These are phyloP conservation scores for Notholithocarpus densiflorus DNA, from an alignment of 306 rosid species.

Conservation along the genomic window DNA sequence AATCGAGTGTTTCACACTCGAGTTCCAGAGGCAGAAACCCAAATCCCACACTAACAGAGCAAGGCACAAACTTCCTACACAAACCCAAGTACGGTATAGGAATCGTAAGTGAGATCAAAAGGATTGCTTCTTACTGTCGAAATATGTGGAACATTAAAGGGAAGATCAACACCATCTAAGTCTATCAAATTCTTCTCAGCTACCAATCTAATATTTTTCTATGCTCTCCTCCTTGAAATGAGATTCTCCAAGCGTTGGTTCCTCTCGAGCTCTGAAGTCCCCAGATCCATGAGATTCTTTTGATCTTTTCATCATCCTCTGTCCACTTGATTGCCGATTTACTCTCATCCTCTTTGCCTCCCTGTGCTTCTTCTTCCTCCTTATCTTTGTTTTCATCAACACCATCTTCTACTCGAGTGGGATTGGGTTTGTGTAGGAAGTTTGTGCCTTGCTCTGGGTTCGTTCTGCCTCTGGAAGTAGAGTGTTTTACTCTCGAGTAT, in stretches of 20 bases:
- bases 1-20: too few species aligned
- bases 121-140: slow-evolving; percentile 62
- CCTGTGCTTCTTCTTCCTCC: slow-evolving; percentile 58
- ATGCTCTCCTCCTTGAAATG: slow-evolving; percentile 82
- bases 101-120: slow-evolving; percentile 67
- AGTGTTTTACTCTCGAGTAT: too few species aligned
- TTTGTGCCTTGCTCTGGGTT: too few species aligned
- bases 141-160: slow-evolving; percentile 64
- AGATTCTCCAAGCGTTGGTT: slow-evolving; percentile 86
- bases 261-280: slow-evolving; percentile 88
- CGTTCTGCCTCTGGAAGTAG: too few species aligned
- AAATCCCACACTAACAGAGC: too few species aligned
- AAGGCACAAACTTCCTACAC: too few species aligned
- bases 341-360: slow-evolving; percentile 89
- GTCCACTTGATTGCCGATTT: slow-evolving; percentile 97
- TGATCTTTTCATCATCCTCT: slow-evolving; percentile 94
- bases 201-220: slow-evolving; percentile 52
- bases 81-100: slow-evolving; percentile 72
- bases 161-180: slow-evolving; percentile 60
- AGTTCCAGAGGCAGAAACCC: too few species aligned
- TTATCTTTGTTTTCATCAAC: slow-evolving; percentile 48
- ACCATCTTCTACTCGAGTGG: slow-evolving; percentile 31
- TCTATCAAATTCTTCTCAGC: slow-evolving; percentile 85
- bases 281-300: slow-evolving; percentile 90
- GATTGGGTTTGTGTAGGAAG: too few species aligned